Evolutionary conservation across 495 filamentous ascomycete species (phyloP), one percentile per base, ranked within the genome.

Genomic region (Lindgomyces ingoldianus): DNA sequence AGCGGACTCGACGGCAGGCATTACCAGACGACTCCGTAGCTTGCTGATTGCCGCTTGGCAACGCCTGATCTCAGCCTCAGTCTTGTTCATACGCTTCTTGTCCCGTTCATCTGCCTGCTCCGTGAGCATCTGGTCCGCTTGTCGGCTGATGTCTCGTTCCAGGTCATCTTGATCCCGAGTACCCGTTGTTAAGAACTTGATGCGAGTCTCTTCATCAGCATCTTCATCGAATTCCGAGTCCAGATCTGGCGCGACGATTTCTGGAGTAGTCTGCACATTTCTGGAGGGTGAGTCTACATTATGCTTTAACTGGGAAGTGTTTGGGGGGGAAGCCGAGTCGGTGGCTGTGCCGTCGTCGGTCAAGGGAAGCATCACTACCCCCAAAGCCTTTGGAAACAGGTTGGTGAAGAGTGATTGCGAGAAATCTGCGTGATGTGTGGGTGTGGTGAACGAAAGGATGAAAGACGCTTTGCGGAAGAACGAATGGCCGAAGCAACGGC

Each of bases 101-200:
- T 98, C 94, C 52, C 88, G 84, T 75, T 94, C 90, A 72, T 97
- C 87, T 24, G 93, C 92, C 70, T 89, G 88, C 65, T 92, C 89
- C 26, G 84, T 84, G 47, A 97, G 80, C 11, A 90, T 77, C 61
- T 84, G 82, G 66, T 91, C 91, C 0, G 93, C 93, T 79, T 96
- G 79, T 29, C 68, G 66, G 19, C 78, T 76, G 44, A 81, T 76
- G 58, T 78, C 77, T 26, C 74, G 67, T 58, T 80, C 79, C 1
- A 81, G 80, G 54, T 96, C 91, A 75, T 93, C 88, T 72, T 96
- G 92, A 71, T 94, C 82, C 26, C 90, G 86, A 29, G 94, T 84
- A 60, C 88, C 84, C 33, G 87, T 84, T 12, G 90, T 87, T 9
- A 96, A 81, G 47, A 81, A 81, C 62, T 81, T 78, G 4, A 94